Evolutionary conservation across 2,329 filamentous ascomycete species (phyloP), one percentile per base, ranked within the genome.

Genomic region (Microdochium bolleyi): DNA sequence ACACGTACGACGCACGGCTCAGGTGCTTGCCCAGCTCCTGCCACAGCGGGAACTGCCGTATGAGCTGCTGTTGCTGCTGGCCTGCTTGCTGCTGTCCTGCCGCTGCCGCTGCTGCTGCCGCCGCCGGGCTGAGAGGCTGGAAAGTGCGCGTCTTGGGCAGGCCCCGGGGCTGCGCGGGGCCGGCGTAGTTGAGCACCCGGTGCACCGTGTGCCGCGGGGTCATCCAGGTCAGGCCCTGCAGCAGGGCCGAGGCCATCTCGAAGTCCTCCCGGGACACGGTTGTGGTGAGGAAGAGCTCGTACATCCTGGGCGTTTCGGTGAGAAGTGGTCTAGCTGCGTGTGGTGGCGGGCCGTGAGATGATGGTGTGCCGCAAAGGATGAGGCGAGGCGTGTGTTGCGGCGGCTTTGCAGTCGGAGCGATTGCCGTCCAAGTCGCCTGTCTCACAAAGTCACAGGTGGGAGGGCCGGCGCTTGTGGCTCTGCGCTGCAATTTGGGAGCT

Each of bases 231-330:
- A 82, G 71, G 19, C 82, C 82, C 53, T 78, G 73, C 7, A 86
- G 66, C 10, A 86, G 70, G 1, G 76, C 72, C 52, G 76, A 73
- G 21, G 75, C 76, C 53, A 68, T 72, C 49, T 69, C 65, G 34
- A 79, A 70, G 58, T 82, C 77, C 44, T 66, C 69, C 52, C 77
- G 73, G 19, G 71, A 69, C 51, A 85, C 72, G 48, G 75, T 63
- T 10, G 78, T 74, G 3, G 79, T 79, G 53, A 84, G 71, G 59
- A 83, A 84, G 19, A 84, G 67, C 64, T 84, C 80, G 61, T 82
- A 76, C 79, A 83, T 83, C n/a, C 25, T 48, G 30, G n/a, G 13
- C 19, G 37, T 19, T 10, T 41, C 8, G 8, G 14, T 8, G 30
- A 8, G 30, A 8, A 8, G 14, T 8, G 14, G 30, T 34, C 30